Evolutionary conservation across 768 basidiomycete genomes (phyloP).

Genomic region (Suillus subluteus): DNA sequence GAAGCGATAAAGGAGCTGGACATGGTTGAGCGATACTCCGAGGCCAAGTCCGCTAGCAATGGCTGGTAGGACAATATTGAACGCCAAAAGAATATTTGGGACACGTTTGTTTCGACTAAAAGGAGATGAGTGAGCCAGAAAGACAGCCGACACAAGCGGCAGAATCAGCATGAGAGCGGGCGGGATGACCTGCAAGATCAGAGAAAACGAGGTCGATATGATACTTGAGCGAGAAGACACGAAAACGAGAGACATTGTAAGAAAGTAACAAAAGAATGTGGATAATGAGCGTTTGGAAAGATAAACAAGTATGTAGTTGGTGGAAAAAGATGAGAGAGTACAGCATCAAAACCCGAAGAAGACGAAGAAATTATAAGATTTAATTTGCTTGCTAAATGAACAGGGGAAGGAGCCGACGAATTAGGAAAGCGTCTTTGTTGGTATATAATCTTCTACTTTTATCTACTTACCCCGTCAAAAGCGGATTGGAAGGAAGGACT

Average conservation of each 20-base stretch:
- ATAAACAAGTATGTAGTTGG: background rate
- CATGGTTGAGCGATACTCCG: slow-evolving; percentile 16
- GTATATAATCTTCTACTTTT: background rate
- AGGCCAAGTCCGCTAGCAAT: slow-evolving; percentile 26
- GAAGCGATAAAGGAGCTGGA: slow-evolving; percentile 19
- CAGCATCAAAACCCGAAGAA: background rate
- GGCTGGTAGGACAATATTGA: slow-evolving; percentile 29
- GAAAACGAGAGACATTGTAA: background rate
- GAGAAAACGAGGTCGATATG: background rate
- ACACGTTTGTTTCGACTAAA: slow-evolving; percentile 13
- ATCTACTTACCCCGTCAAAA: background rate
- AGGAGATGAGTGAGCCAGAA: slow-evolving; percentile 17
- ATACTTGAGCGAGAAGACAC: background rate
- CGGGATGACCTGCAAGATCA: slow-evolving; percentile 16
- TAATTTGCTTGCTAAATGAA: slow-evolving; percentile 6
- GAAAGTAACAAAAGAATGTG: slow-evolving; percentile 5
- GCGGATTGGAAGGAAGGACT: background rate
- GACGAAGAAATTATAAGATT: slow-evolving; percentile 8
- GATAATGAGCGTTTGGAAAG: slow-evolving; percentile 5
- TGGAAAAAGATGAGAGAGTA: background rate
- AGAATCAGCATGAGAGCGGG: slow-evolving; percentile 31
- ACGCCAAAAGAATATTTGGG: slow-evolving; percentile 17
- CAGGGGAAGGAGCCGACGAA: slow-evolving; percentile 7
- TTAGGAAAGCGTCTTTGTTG: background rate
- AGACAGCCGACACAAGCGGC: slow-evolving; percentile 23